These are phyloP conservation scores for Discostella stelligera DNA, from an alignment of 352 stramenopile species.

Conservation along the genomic window DNA sequence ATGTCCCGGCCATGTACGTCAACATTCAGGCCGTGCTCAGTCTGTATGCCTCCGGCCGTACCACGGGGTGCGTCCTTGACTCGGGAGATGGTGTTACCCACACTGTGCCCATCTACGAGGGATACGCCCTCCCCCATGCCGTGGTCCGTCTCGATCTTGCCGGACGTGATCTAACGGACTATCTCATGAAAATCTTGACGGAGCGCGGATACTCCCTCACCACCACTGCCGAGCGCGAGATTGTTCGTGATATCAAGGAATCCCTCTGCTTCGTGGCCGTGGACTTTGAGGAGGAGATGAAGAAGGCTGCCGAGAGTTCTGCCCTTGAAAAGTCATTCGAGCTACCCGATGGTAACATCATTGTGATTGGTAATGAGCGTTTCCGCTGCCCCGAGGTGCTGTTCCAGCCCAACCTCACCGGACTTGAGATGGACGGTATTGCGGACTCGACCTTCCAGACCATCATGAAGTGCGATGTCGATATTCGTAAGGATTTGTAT, in stretches of 20 bases:
- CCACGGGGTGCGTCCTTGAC: constrained; percentile 88
- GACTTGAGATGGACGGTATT: constrained; percentile 87
- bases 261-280: constrained; percentile 93
- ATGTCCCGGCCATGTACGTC: constrained; percentile 97
- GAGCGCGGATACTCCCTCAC: constrained; percentile 93
- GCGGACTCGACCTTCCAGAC: constrained; percentile 89
- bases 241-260: constrained; percentile 97
- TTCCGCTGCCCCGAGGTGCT: constrained; percentile 94
- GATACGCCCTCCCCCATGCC: constrained; percentile 89
- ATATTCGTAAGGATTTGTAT: constrained; percentile 94
- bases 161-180: constrained; percentile 89
- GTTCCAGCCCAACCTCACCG: constrained; percentile 93
- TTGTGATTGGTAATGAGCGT: constrained; percentile 94
- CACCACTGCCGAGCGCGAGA: constrained; percentile 92
- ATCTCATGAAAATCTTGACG: constrained; percentile 95
- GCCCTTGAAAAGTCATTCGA: constrained; percentile 95
- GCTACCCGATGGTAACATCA: constrained; percentile 96
- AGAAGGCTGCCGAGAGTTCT: constrained; percentile 88
- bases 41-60: constrained; percentile 75
- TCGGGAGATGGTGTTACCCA: constrained; percentile 89
- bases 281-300: constrained; percentile 92
- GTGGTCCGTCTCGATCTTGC: constrained; percentile 90
- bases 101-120: constrained; percentile 94
- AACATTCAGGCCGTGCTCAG: constrained; percentile 87
- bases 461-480: constrained; percentile 97